Conservation (phyloP, 805 yeast genomes). For the Kluyveromyces nonfermentans region DNA sequence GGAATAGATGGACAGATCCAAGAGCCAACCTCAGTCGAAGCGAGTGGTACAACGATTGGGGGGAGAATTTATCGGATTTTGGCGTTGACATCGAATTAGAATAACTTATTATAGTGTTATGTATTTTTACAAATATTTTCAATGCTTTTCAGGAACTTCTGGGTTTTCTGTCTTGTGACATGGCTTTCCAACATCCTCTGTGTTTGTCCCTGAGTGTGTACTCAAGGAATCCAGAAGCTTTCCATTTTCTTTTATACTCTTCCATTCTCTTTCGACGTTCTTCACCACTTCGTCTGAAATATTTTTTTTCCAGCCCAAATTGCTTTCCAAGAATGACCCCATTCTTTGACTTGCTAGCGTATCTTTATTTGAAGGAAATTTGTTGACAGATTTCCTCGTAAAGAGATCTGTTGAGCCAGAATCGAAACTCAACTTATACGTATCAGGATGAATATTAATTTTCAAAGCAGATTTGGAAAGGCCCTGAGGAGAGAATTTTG, state of each 20-base stretch:
- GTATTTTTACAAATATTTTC: background rate
- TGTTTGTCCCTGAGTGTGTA: constrained; percentile 2
- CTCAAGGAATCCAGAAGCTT: constrained; percentile 8
- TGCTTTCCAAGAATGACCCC: constrained; percentile 40
- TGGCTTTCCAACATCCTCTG: background rate
- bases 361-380: constrained; percentile 26
- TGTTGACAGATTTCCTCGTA: constrained; percentile 48
- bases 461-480: constrained; percentile 58
- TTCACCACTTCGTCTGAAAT: constrained; percentile 34
- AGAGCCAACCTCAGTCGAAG: constrained; percentile 31
- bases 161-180: constrained; percentile 3
- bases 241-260: constrained; percentile 15
- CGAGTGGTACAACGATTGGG: constrained; percentile 67
- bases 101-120: constrained; percentile 29
- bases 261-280: constrained; percentile 16
- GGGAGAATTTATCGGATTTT: constrained; percentile 76
- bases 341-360: constrained; percentile 21
- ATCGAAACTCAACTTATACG: constrained; percentile 76
- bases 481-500: constrained; percentile 39
- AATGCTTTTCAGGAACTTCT: background rate
- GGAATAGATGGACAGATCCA: constrained; percentile 27
- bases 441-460: constrained; percentile 68
- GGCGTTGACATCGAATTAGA: constrained; percentile 79
- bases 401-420: constrained; percentile 71
- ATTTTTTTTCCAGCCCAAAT: constrained; percentile 46